Evolutionary conservation across 257 asterid species (phyloP).

Genomic region (Plantago elongata): DNA sequence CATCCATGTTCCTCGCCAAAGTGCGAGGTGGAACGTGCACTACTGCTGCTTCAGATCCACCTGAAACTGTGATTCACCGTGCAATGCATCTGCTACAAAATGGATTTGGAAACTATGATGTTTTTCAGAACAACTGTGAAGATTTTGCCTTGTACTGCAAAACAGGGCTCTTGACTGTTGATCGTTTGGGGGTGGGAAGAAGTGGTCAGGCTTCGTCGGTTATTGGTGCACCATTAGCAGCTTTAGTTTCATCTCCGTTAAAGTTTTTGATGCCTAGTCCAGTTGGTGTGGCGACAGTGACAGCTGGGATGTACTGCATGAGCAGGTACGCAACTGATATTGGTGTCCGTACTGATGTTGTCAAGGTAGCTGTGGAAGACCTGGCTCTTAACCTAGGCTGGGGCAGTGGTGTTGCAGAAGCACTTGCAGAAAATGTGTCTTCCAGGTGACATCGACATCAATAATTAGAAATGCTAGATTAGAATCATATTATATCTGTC

Average conservation of each 20-base stretch:
- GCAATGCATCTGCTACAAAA: constrained; percentile 81
- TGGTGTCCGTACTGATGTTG: constrained; percentile 73
- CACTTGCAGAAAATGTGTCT: constrained; percentile 22
- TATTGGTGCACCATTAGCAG: constrained; percentile 89
- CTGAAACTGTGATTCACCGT: constrained; percentile 57
- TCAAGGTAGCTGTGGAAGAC: constrained; percentile 84
- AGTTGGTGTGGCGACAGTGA: constrained; percentile 67
- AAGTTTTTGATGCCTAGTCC: constrained; percentile 78
- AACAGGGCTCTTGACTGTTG: constrained; percentile 78
- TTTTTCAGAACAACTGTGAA: constrained; percentile 90
- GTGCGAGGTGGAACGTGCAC: constrained; percentile 95
- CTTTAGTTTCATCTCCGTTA: constrained; percentile 77
- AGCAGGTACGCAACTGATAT: constrained; percentile 88
- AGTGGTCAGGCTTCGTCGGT: constrained; percentile 92
- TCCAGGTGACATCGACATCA: constrained; percentile 33
- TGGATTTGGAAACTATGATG: constrained; percentile 80
- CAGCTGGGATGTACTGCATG: constrained; percentile 91
- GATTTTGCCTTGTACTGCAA: constrained; percentile 92
- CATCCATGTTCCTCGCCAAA: constrained; percentile 70
- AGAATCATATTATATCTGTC: too few species aligned
- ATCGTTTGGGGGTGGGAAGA: constrained; percentile 72
- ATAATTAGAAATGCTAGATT: constrained; percentile 8
- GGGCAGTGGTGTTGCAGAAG: constrained; percentile 28
- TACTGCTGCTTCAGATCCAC: constrained; percentile 67
- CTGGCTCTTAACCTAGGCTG: constrained; percentile 65